These are phyloP conservation scores for Diphasiastrum complanatum DNA, from an alignment of 83 land plant species.

Conservation along the genomic window DNA sequence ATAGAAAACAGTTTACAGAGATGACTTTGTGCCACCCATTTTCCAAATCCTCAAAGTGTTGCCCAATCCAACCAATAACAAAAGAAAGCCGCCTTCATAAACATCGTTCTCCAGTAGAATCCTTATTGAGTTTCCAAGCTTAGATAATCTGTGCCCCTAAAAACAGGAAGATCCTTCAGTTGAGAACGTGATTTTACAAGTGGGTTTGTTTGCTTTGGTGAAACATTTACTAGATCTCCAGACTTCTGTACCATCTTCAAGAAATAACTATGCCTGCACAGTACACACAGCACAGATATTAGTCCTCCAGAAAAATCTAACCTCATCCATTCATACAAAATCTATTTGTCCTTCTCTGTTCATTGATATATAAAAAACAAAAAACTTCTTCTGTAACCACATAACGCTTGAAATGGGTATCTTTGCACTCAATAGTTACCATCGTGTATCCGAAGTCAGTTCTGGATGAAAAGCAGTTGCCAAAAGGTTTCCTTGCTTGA, in stretches of 20 bases:
- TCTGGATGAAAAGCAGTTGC: constrained; percentile 98
- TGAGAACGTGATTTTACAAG: background rate
- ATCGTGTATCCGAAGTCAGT: constrained; percentile 81
- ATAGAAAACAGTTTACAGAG: too few relatives aligned
- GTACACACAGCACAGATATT: background rate
- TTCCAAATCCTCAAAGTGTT: too few relatives aligned
- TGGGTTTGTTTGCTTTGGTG: constrained; percentile 1
- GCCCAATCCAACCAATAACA: too few relatives aligned
- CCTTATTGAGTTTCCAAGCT: too few relatives aligned
- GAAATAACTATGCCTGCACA: constrained; percentile 32
- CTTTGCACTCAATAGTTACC: constrained; percentile 40
- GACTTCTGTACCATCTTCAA: constrained; percentile 23
- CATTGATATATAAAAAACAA: background rate
- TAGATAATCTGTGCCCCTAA: too few relatives aligned
- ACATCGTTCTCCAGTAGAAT: too few relatives aligned
- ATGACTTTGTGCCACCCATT: too few relatives aligned
- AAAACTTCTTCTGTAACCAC: background rate
- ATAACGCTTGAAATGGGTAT: background rate
- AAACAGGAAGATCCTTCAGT: constrained; percentile 28
- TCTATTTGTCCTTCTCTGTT: too few relatives aligned
- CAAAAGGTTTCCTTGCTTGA: constrained; percentile 75
- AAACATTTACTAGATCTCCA: constrained; percentile 9
- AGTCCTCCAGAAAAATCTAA: background rate
- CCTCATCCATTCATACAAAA: too few relatives aligned
- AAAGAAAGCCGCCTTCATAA: too few relatives aligned